phyloP scores from a whole-genome alignment of 257 asterid species.

The Coffea eugenioides region DNA sequence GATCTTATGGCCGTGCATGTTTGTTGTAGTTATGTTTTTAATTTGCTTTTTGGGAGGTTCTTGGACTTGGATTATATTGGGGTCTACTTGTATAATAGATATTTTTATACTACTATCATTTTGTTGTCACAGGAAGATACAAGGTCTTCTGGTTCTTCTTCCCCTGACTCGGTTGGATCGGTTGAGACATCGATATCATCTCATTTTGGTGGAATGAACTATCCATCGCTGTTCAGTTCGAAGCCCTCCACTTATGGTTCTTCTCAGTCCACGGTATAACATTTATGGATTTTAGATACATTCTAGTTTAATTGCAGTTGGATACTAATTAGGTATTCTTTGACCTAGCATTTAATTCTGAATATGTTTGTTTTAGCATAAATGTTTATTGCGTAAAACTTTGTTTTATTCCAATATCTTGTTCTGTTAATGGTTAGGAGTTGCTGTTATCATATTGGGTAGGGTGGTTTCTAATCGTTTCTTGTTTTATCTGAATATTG shows the following conservation, averaged over 20 bases:
- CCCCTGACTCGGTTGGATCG: slow-evolving; percentile 94
- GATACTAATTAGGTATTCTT: background rate
- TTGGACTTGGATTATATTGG: background rate
- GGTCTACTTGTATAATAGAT: background rate
- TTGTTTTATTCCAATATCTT: background rate
- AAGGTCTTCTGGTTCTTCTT: slow-evolving; percentile 93
- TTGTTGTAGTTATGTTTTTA: background rate
- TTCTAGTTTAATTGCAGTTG: background rate
- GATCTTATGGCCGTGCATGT: background rate
- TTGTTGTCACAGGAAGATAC: slow-evolving; percentile 69
- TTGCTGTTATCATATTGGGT: background rate
- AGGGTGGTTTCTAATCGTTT: too few relatives aligned
- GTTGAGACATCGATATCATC: slow-evolving; percentile 98
- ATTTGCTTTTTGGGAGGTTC: too few relatives aligned
- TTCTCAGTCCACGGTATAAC: slow-evolving; percentile 63
- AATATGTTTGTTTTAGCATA: background rate
- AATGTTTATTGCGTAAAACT: background rate
- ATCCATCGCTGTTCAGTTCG: slow-evolving; percentile 96
- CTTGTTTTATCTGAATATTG: too few relatives aligned
- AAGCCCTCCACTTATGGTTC: slow-evolving; percentile 69
- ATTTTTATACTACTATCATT: background rate
- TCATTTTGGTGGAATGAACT: slow-evolving; percentile 95
- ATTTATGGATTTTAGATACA: background rate
- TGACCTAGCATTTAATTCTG: background rate
- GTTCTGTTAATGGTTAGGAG: background rate